Evolutionary conservation across 805 yeast genomes (phyloP), one percentile per base, ranked within the genome.

Genomic region (Hanseniaspora mollemarum): DNA sequence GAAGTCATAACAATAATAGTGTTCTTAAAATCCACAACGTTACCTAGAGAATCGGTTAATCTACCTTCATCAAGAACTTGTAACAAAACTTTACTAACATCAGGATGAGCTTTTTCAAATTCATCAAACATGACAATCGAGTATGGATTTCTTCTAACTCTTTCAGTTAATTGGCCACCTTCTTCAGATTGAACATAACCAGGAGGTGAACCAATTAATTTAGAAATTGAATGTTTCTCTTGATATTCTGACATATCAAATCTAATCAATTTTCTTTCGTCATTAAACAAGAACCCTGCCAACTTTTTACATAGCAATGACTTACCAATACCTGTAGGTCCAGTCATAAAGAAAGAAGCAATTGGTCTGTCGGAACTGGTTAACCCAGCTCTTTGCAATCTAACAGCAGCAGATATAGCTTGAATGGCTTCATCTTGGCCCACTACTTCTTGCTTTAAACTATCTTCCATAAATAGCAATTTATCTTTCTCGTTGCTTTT

Each of bases 211-310:
- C 98, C 98, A 58, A 90, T 87, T 55, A 90, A 74, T 55, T 96
- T 77, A 41, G 95, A 82, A 6, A 92, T 80, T 0, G 95, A 75
- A 66, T 87, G 96, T 63, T 84, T 83, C 63, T 90, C 98, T 68
- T 90, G 97, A 66, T 92, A 90, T 65, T 90, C 98, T 19, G 95
- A 85, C 98, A 92, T 92, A 66, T 90, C 98, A 63, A 90, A 90
- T 58, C 98, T 73, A 22, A 88, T 78, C 32, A 90, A 87, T 9
- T 95, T 78, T 40, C 78, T 73, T 60, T 85, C 87, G 64, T 90
- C 90, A 61, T 87, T 92, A 67, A 92, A 92, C 59, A 90, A 67
- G 59, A 92, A 92, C 59, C 87, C 87, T 1, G 97, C 95, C 52
- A 90, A 73, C 0, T 94, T 81, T 65, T 92, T 90, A 7, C 96